Evolutionary conservation across 1,284 basidiomycete species (phyloP).

Genomic region (Fomitopsis palustris): DNA sequence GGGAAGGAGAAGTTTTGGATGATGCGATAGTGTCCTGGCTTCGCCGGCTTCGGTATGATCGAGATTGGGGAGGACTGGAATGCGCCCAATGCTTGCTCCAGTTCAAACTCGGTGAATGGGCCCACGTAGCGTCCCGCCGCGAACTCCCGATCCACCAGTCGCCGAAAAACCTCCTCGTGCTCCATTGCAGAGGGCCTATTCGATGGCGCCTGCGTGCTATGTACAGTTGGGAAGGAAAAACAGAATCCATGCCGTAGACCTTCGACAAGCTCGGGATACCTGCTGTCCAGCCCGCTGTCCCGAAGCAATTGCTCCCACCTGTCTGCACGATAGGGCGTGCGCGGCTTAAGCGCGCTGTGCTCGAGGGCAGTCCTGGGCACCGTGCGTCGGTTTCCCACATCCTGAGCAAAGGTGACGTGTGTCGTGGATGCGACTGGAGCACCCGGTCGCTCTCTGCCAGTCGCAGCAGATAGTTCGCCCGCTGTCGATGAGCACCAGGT

Average conservation of each 20-base stretch:
- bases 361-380: slow-evolving; percentile 20
- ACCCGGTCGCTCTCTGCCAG: slow-evolving; percentile 16
- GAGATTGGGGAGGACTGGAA: slow-evolving; percentile 8
- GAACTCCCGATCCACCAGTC: slow-evolving; percentile 22
- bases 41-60: slow-evolving; percentile 9
- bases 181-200: slow-evolving; percentile 20
- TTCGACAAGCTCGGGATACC: slow-evolving; percentile 13
- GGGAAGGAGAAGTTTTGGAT: slow-evolving; percentile 22
- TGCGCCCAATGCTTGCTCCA: slow-evolving; percentile 1
- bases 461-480: slow-evolving; percentile 13
- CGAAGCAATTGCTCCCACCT: slow-evolving; percentile 21
- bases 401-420: slow-evolving; percentile 25
- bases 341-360: slow-evolving; percentile 16
- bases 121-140: slow-evolving; percentile 26
- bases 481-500: slow-evolving; percentile 9
- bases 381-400: slow-evolving; percentile 19
- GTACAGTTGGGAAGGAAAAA: slow-evolving; percentile 9
- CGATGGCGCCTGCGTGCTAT: slow-evolving; percentile 18
- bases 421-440: slow-evolving; percentile 5
- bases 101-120: slow-evolving; percentile 19
- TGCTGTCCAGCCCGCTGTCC: slow-evolving; percentile 10
- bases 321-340: slow-evolving; percentile 17
- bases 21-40: slow-evolving; percentile 1
- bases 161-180: not conserved
- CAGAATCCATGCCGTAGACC: not conserved